Evolutionary conservation across 129 eudicot species (phyloP).

Genomic region (Erigeron canadensis): DNA sequence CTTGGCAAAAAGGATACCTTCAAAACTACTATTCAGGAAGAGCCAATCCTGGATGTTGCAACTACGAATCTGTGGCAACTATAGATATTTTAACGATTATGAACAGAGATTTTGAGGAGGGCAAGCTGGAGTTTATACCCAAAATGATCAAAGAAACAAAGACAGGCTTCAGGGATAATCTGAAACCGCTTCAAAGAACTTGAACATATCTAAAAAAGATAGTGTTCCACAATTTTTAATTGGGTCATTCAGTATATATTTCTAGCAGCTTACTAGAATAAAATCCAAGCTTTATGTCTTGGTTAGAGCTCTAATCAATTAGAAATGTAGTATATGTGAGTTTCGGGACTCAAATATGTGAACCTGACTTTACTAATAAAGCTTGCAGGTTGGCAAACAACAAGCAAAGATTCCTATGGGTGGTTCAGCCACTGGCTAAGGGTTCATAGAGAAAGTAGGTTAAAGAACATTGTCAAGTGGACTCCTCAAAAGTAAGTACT

Average conservation of each 20-base stretch:
- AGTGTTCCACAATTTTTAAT: constrained; percentile 30
- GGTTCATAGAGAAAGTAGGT: constrained; percentile 26
- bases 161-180: constrained; percentile 33
- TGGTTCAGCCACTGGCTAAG: constrained; percentile 39
- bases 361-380: too few species aligned
- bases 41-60: constrained; percentile 19
- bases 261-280: too few species aligned
- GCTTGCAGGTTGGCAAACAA: constrained; percentile 46
- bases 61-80: constrained; percentile 10
- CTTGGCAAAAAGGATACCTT: constrained; percentile 15
- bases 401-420: constrained; percentile 45
- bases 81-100: constrained; percentile 34
- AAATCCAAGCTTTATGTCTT: background rate
- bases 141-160: constrained; percentile 32
- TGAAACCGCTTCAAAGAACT: constrained; percentile 40
- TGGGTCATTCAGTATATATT: constrained; percentile 37
- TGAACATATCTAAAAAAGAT: constrained; percentile 2
- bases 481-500: too few species aligned
- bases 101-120: constrained; percentile 8
- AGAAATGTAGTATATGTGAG: constrained; percentile 28
- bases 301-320: constrained; percentile 42
- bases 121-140: background rate
- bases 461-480: too few species aligned
- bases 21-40: constrained; percentile 13
- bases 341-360: constrained; percentile 4